Evolutionary conservation across 2,329 filamentous ascomycete species (phyloP).

Genomic region (Colletotrichum noveboracense): DNA sequence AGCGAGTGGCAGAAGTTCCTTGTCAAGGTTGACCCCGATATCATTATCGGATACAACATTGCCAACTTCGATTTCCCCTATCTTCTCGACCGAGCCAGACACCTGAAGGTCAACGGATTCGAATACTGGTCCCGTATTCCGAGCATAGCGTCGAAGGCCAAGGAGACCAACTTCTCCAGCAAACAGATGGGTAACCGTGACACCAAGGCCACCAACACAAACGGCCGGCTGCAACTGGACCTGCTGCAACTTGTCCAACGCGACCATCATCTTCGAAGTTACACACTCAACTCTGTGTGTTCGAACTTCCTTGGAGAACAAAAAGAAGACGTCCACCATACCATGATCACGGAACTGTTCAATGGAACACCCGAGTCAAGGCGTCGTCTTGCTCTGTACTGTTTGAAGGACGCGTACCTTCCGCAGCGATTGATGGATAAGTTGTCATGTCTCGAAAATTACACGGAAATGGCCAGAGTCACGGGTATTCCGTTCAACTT

Average conservation of each 20-base stretch:
- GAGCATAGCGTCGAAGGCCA: slow-evolving; percentile 72
- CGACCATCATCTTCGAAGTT: slow-evolving; percentile 94
- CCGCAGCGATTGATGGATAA: slow-evolving; percentile 97
- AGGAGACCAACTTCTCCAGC: slow-evolving; percentile 87
- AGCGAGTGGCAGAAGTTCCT: slow-evolving; percentile 90
- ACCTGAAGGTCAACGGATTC: slow-evolving; percentile 81
- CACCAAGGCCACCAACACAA: slow-evolving; percentile 92
- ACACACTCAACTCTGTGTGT: slow-evolving; percentile 95
- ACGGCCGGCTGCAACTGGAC: slow-evolving; percentile 91
- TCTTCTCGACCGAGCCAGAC: slow-evolving; percentile 83
- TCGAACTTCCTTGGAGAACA: slow-evolving; percentile 96
- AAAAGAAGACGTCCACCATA: slow-evolving; percentile 98
- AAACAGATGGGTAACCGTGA: slow-evolving; percentile 98
- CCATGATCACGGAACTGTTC: slow-evolving; percentile 98
- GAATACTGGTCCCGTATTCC: slow-evolving; percentile 87
- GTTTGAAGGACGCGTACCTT: slow-evolving; percentile 95
- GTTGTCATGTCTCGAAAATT: slow-evolving; percentile 97
- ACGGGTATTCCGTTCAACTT: slow-evolving; percentile 98
- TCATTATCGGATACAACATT: slow-evolving; percentile 99
- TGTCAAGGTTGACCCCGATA: slow-evolving; percentile 89
- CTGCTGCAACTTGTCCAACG: slow-evolving; percentile 93
- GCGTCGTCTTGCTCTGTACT: slow-evolving; percentile 91
- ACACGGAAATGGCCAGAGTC: slow-evolving; percentile 99
- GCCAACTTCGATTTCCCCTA: slow-evolving; percentile 99
- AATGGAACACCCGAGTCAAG: slow-evolving; percentile 95